These are phyloP conservation scores for Xerocomus alliaceus DNA, from an alignment of 1,284 basidiomycete species.

Conservation along the genomic window DNA sequence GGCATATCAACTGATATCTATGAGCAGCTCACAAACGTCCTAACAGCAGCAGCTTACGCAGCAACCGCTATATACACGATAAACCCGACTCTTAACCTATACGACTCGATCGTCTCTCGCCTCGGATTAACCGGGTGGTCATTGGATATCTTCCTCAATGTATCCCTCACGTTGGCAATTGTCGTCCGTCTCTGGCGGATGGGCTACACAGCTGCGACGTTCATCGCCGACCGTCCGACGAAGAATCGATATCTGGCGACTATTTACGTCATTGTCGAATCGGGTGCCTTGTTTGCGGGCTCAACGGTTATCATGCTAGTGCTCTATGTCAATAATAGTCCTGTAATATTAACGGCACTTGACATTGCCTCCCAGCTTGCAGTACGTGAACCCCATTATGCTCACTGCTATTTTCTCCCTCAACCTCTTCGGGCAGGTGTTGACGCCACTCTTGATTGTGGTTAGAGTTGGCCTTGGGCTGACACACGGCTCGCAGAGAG, in stretches of 20 bases:
- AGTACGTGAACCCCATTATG: too few species aligned
- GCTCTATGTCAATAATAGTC: neutral
- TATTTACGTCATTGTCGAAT: slow-evolving; percentile 9
- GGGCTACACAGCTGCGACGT: too few species aligned
- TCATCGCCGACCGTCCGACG: too few species aligned
- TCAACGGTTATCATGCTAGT: neutral
- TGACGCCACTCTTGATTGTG: neutral
- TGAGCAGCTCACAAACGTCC: neutral
- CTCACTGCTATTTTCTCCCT: too few species aligned
- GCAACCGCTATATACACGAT: neutral
- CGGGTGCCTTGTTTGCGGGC: neutral
- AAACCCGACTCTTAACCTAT: neutral
- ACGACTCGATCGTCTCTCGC: neutral
- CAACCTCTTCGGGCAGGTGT: too few species aligned
- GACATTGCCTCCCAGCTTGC: neutral
- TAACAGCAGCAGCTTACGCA: neutral
- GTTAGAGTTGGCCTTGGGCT: neutral
- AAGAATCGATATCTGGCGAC: slow-evolving; percentile 3
- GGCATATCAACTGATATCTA: neutral
- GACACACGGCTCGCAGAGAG: neutral
- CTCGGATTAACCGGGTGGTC: neutral
- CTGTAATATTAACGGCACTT: neutral
- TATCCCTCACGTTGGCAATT: neutral
- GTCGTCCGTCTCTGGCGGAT: slow-evolving; percentile 4
- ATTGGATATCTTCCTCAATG: neutral